A percentile compares a stretch with the other conserved stretches of the same genome.
Conservation (phyloP, 768 basidiomycete genomes). For the Boletus edulis region DNA sequence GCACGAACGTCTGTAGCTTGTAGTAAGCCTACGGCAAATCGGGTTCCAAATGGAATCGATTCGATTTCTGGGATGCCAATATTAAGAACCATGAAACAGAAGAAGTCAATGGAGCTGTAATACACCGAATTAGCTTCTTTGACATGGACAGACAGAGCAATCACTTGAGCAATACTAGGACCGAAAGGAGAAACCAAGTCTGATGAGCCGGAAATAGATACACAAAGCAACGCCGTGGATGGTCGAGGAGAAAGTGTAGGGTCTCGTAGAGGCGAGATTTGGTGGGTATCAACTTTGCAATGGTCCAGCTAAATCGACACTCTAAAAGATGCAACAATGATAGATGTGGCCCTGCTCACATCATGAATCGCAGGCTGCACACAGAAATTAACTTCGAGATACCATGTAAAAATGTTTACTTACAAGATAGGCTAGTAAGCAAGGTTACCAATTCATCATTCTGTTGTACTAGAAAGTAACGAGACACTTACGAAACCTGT, state of each 20-base stretch:
- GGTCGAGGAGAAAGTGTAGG: constrained; percentile 88
- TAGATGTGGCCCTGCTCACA: constrained; percentile 49
- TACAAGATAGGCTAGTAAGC: constrained; percentile 75
- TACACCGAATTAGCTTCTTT: background rate
- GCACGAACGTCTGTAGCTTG: constrained; percentile 83
- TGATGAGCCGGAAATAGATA: constrained; percentile 92
- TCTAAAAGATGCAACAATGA: background rate
- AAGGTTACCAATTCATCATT: background rate
- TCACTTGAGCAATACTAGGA: constrained; percentile 71
- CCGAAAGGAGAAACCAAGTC: constrained; percentile 82
- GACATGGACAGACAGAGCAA: background rate
- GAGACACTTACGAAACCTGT: constrained; percentile 81
- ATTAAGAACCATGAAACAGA: constrained; percentile 86
- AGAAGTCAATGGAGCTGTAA: constrained; percentile 76
- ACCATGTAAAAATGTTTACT: constrained; percentile 32
- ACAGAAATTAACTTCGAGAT: background rate
- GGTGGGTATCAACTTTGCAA: constrained; percentile 58
- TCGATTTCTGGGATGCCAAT: constrained; percentile 73
- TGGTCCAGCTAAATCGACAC: constrained; percentile 57
- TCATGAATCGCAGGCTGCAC: constrained; percentile 70
- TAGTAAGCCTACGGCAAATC: constrained; percentile 72
- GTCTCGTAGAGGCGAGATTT: constrained; percentile 71
- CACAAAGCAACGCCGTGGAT: constrained; percentile 89
- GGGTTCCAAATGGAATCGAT: constrained; percentile 63
- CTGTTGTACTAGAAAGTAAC: background rate